These are phyloP conservation scores for Piper betle DNA, from an alignment of 164 flowering plant species.

Conservation along the genomic window DNA sequence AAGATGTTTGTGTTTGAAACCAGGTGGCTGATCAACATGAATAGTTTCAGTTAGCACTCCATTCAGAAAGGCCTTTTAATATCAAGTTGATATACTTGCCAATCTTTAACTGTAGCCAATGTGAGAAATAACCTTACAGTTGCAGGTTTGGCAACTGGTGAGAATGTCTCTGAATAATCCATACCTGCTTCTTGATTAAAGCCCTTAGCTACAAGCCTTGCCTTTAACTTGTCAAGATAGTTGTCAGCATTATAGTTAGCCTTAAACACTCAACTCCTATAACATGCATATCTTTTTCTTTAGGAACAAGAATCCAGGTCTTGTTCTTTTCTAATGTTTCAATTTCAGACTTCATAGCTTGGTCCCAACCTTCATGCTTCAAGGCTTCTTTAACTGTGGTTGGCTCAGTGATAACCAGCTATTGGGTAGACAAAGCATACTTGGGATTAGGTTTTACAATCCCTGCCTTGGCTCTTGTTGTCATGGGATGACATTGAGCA, in stretches of 20 bases:
- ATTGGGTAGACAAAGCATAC: no score
- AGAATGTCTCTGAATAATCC: neutral
- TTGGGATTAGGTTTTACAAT: no score
- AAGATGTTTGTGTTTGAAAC: neutral
- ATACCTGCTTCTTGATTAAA: neutral
- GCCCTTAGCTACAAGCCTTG: slow-evolving; percentile 1
- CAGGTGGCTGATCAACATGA: neutral
- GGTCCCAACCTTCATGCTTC: no score
- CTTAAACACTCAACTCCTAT: no score
- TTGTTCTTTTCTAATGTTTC: no score
- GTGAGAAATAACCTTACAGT: neutral
- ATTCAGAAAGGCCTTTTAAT: neutral
- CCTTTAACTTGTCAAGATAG: neutral
- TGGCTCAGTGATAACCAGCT: no score
- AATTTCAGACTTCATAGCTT: no score
- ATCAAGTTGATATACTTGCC: neutral
- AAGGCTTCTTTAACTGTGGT: no score
- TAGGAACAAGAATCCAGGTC: no score
- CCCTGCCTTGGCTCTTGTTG: no score
- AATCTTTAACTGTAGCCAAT: neutral
- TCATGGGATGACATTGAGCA: no score
- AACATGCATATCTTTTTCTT: no score
- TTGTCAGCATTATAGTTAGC: neutral
- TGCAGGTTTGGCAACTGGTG: neutral
- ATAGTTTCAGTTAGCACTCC: neutral